Evolutionary conservation across 306 rosid species (phyloP).

Genomic region (Luffa aegyptiaca): DNA sequence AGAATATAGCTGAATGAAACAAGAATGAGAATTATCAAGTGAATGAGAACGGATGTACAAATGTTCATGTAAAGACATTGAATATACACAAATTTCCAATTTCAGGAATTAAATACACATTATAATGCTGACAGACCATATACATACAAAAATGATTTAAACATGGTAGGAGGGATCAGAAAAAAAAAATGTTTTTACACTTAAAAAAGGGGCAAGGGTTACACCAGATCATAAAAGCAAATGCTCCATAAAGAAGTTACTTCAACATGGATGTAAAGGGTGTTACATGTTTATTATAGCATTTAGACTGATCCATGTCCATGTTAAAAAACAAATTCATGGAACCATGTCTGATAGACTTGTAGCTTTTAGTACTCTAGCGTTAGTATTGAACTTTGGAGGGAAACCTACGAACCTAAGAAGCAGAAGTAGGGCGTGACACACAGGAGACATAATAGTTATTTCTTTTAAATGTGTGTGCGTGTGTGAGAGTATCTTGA

Average conservation of each 20-base stretch:
- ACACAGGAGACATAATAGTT: neutral
- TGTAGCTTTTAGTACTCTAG: neutral
- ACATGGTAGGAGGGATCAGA: neutral
- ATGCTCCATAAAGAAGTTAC: neutral
- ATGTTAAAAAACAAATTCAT: neutral
- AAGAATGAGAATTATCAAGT: neutral
- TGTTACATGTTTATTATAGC: neutral
- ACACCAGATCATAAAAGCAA: neutral
- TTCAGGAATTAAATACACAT: neutral
- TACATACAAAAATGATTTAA: neutral
- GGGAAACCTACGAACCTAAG: neutral
- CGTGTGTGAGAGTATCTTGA: too few species aligned
- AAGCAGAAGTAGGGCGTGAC: neutral
- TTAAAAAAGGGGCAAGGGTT: neutral
- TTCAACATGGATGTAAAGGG: neutral
- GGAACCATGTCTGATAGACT: neutral
- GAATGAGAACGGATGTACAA: neutral
- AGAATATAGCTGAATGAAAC: neutral
- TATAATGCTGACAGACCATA: neutral
- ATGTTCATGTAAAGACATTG: neutral
- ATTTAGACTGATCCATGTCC: neutral
- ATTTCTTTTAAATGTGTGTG: neutral
- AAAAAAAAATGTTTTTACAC: neutral
- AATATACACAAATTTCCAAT: neutral
- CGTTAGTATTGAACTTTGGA: neutral